These are phyloP conservation scores for Debaryomyces prosopidis DNA, from an alignment of 805 yeast genomes.

Conservation along the genomic window DNA sequence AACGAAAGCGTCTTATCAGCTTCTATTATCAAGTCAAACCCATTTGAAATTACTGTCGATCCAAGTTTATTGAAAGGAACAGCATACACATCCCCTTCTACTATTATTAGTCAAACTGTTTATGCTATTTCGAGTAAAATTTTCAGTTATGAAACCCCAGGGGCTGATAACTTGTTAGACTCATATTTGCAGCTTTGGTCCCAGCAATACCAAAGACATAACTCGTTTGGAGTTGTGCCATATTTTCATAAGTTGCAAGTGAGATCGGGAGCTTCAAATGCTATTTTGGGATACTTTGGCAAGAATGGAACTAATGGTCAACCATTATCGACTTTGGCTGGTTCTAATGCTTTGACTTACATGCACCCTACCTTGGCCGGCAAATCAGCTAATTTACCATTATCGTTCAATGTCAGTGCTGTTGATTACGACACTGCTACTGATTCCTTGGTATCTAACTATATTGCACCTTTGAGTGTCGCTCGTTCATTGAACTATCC, in stretches of 20 bases:
- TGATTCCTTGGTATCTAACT: constrained; percentile 61
- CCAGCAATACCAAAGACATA: constrained; percentile 45
- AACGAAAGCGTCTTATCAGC: constrained; percentile 3
- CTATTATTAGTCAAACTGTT: constrained; percentile 54
- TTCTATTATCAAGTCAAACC: constrained; percentile 20
- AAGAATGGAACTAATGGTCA: constrained; percentile 33
- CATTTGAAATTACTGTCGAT: constrained; percentile 64
- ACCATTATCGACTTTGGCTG: constrained; percentile 52
- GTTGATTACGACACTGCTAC: constrained; percentile 61
- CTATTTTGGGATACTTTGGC: constrained; percentile 69
- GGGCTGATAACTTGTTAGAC: constrained; percentile 62
- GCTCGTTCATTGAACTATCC: constrained; percentile 67
- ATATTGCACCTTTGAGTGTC: constrained; percentile 56
- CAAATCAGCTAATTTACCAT: constrained; percentile 46
- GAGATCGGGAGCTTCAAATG: constrained; percentile 81
- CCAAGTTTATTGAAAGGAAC: constrained; percentile 51
- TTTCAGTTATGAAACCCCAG: constrained; percentile 70
- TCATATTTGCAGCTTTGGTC: constrained; percentile 63
- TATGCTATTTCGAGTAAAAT: constrained; percentile 53
- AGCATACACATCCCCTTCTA: constrained; percentile 54
- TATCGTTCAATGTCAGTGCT: constrained; percentile 75
- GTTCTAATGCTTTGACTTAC: constrained; percentile 65
- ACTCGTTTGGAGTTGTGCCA: constrained; percentile 61
- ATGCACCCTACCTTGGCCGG: constrained; percentile 61
- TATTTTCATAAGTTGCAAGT: constrained; percentile 62